Percentiles rank a stretch among this genome's conserved stretches.
Conservation (phyloP, 345 rosid species). For the Mangifera indica region DNA sequence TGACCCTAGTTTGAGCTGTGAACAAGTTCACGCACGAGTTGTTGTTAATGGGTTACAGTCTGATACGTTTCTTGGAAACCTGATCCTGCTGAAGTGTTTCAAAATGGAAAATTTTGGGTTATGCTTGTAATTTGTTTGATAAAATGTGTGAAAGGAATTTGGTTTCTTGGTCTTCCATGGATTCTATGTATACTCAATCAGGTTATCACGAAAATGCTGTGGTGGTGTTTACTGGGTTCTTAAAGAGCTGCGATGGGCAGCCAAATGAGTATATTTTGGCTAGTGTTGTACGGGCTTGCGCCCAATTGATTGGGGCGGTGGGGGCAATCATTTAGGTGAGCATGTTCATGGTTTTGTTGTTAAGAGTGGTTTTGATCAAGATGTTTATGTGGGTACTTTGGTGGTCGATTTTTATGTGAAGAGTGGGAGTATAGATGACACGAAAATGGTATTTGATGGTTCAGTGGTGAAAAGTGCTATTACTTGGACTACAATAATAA, state of each 20-base stretch:
- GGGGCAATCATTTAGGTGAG: conserved; percentile 39
- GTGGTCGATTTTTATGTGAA: conserved; percentile 58
- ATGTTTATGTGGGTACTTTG: conserved; percentile 65
- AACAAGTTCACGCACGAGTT: conserved; percentile 49
- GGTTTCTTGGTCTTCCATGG: conserved; percentile 71
- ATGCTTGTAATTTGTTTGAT: conserved; percentile 53
- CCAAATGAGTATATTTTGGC: conserved; percentile 65
- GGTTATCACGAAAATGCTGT: conserved; percentile 47
- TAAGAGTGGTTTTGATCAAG: conserved; percentile 58
- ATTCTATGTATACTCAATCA: conserved; percentile 55
- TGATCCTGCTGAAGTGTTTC: conserved; percentile 38
- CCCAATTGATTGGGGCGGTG: conserved; percentile 32
- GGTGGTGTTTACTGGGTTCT: conserved; percentile 41
- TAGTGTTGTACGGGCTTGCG: conserved; percentile 58
- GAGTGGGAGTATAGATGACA: conserved; percentile 45
- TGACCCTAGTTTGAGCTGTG: conserved; percentile 12
- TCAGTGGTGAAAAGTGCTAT: conserved; percentile 49
- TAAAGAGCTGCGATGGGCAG: conserved; percentile 32
- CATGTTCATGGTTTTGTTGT: conserved; percentile 54
- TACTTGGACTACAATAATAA: conserved; percentile 70
- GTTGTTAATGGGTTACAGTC: conserved; percentile 38
- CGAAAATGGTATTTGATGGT: conserved; percentile 59
- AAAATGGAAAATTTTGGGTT: conserved; percentile 20
- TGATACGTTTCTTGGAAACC: conserved; percentile 47
- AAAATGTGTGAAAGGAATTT: conserved; percentile 57